Evolutionary conservation across 352 stramenopile species (phyloP), one percentile per base, ranked within the genome.

Genomic region (Pythium brachiatum): DNA sequence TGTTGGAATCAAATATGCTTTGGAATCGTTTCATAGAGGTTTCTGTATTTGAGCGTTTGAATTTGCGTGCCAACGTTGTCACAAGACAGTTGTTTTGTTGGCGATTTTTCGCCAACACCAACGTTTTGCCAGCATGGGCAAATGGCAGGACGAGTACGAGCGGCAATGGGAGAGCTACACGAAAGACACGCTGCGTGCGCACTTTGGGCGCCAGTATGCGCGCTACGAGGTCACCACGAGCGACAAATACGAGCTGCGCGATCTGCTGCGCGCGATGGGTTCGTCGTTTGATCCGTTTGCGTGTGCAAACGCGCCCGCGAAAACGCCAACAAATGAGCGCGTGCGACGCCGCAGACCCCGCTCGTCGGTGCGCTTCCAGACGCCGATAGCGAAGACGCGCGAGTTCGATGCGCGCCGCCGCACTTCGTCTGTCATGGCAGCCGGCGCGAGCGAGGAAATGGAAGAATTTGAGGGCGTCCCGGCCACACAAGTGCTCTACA

Each of bases 71-170:
- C 41, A 48, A 48, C 41, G 41, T 48, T 48, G 41, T 48, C 41
- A 48, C 41, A 48, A 48, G 41, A 48, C 41, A 48, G 57, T 41
- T 54, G 34, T 20, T 53, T 34, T 20, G 46, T 12, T 34, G 29
- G 56, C 27, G 43, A 61, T 39, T 25, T 16, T 15, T 26, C 54
- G 12, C 46, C 34, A 51, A 59, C 29, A 7, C 34, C 26, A 59
- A 32, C 38, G 21, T 27, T 48, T 48, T 21, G 41, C 41, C 41
- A n/a, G 27, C 2, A 76, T 68, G 70, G 70, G 64, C 54, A 58
- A 58, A 68, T 90, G 80, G 80, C 78, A 81, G 64, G 68, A 70
- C 57, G 78, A 89, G 55, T 92, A 89, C 32, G 82, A 89, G 69
- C 73, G 73, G 48, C 57, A 85, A 44, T 92, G 82, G 82, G 63